These are phyloP conservation scores for Phytomonas sp. DNA, from an alignment of 208 protist genomes.

Conservation along the genomic window DNA sequence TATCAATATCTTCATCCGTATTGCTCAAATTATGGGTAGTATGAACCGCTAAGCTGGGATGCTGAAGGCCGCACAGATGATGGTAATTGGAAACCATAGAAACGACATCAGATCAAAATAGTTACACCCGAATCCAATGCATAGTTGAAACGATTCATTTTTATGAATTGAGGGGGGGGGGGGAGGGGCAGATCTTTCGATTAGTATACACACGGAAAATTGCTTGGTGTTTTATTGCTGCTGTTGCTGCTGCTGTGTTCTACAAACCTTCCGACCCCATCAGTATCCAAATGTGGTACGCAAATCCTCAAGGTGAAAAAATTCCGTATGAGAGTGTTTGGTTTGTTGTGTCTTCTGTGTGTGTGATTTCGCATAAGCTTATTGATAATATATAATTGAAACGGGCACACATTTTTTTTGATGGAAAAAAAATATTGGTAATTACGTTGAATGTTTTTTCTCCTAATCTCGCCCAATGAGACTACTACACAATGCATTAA, in stretches of 20 bases:
- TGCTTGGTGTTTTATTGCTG: not conserved
- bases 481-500: not conserved
- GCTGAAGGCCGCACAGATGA: slow-evolving; percentile 1
- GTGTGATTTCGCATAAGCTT: not conserved
- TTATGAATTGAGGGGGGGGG: not conserved
- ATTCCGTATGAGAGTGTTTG: not conserved
- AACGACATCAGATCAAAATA: not conserved
- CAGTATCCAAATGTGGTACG: not conserved
- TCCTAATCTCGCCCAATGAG: not conserved
- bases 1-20: slow-evolving; percentile 85
- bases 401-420: not conserved
- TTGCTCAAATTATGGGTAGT: slow-evolving; percentile 75
- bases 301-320: not conserved
- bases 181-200: not conserved
- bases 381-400: not conserved
- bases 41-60: slow-evolving; percentile 21
- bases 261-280: not conserved
- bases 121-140: not conserved
- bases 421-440: not conserved
- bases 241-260: slow-evolving; percentile 5
- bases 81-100: slow-evolving; percentile 9
- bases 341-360: not conserved
- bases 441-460: not conserved
- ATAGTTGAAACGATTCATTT: not conserved
- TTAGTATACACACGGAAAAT: not conserved